phyloP scores from a whole-genome alignment of 129 eudicot genomes.

The Arctium minus region DNA sequence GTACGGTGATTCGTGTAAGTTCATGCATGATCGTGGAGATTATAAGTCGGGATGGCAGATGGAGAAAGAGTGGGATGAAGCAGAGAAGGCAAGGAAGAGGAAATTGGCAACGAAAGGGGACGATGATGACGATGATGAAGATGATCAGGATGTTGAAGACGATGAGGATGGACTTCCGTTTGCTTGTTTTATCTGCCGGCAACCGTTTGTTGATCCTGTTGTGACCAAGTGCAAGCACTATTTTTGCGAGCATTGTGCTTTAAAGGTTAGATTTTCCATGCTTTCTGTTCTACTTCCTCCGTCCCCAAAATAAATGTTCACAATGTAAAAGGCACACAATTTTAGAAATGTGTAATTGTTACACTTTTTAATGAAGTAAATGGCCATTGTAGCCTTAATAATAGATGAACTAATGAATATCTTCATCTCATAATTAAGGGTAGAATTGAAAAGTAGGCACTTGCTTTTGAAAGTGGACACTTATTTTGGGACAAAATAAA shows the following conservation, averaged over 20 bases:
- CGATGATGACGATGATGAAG: slow-evolving; percentile 53
- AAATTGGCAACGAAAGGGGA: slow-evolving; percentile 60
- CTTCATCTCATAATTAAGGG: not conserved
- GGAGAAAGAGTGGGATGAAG: slow-evolving; percentile 95
- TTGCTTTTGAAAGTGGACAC: not conserved
- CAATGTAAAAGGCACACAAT: not conserved
- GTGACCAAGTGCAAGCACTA: slow-evolving; percentile 95
- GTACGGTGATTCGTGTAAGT: slow-evolving; percentile 94
- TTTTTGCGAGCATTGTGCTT: slow-evolving; percentile 96
- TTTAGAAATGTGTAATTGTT: not conserved
- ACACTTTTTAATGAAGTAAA: not conserved
- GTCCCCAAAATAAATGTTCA: not conserved
- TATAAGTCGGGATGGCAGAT: slow-evolving; percentile 97
- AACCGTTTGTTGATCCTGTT: slow-evolving; percentile 88
- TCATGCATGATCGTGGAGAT: slow-evolving; percentile 99
- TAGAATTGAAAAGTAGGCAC: not conserved
- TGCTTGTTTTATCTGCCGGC: slow-evolving; percentile 93
- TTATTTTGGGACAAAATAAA: not conserved
- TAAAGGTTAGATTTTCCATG: slow-evolving; percentile 50
- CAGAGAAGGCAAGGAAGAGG: slow-evolving; percentile 68
- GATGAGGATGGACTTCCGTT: slow-evolving; percentile 81
- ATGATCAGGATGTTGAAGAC: slow-evolving; percentile 52
- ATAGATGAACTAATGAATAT: not conserved
- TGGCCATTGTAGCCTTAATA: not conserved
- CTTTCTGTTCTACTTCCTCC: not conserved